These are phyloP conservation scores for Dipodascopsis tothii DNA, from an alignment of 805 yeast genomes.

Conservation along the genomic window DNA sequence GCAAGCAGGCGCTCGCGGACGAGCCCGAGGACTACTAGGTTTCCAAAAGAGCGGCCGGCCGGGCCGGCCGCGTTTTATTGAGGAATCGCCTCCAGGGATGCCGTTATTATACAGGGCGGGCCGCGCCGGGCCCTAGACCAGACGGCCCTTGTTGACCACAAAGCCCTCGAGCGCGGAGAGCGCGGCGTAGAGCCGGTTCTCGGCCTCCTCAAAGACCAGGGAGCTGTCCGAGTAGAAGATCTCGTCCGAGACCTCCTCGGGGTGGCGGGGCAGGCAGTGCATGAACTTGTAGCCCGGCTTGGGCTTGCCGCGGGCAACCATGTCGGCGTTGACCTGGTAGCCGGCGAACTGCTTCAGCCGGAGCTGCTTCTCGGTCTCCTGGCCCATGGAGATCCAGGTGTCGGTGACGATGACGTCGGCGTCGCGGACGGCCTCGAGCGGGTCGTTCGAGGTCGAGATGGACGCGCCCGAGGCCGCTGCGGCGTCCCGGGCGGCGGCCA, in stretches of 20 bases:
- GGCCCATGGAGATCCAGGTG: constrained; percentile 97
- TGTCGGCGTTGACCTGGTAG: constrained; percentile 68
- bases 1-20: neutral
- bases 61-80: no score
- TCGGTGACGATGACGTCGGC: constrained; percentile 89
- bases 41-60: no score
- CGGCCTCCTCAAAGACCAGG: constrained; percentile 90
- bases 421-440: constrained; percentile 59
- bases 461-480: constrained; percentile 47
- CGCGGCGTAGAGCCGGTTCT: constrained; percentile 92
- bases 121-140: constrained; percentile 1
- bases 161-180: constrained; percentile 87
- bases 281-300: constrained; percentile 73
- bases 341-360: constrained; percentile 78
- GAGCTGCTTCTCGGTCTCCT: constrained; percentile 66
- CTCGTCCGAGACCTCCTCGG: constrained; percentile 88
- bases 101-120: neutral
- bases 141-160: constrained; percentile 47
- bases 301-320: constrained; percentile 54
- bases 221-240: constrained; percentile 81
- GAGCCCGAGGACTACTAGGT: neutral
- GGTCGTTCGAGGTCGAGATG: neutral
- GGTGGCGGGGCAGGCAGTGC: constrained; percentile 96
- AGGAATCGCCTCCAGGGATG: no score
- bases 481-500: constrained; percentile 43